Conservation (phyloP, 768 basidiomycete genomes). For the Pseudohyphozyma bogoriensis region DNA sequence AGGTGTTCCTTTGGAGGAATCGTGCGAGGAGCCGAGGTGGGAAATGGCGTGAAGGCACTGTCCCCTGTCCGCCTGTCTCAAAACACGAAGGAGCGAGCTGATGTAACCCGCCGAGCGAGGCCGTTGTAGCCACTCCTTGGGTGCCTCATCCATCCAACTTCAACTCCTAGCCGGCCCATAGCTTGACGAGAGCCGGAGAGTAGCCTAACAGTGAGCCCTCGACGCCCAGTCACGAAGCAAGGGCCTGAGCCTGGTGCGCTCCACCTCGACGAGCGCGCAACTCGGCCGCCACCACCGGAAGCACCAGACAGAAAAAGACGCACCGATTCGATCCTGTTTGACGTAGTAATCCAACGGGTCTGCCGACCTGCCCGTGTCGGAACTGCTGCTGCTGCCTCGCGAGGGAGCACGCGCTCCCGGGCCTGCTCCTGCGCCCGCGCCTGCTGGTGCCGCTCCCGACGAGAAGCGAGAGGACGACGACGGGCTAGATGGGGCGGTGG, state of each 20-base stretch:
- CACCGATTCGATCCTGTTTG: constrained; percentile 93
- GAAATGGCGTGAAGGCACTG: no score
- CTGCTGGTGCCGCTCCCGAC: neutral
- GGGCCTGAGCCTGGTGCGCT: no score
- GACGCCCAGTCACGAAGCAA: no score
- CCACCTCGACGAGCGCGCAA: neutral
- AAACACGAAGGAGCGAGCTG: no score
- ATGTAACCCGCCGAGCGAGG: no score
- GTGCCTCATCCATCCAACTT: no score
- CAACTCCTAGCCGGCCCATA: no score
- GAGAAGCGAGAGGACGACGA: neutral
- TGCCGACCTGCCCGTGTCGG: constrained; percentile 14
- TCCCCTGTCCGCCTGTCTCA: no score
- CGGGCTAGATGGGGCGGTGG: neutral
- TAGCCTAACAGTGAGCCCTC: neutral
- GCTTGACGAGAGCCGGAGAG: neutral
- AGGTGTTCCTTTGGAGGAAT: neutral
- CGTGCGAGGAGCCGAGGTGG: no score
- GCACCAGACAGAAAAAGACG: constrained; percentile 22
- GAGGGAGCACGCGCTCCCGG: no score
- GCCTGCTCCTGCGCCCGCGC: neutral
- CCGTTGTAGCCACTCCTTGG: no score
- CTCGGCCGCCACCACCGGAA: neutral
- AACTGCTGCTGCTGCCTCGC: no score
- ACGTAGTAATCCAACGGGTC: constrained; percentile 98